These are phyloP conservation scores for Syzygium aqueum DNA, from an alignment of 345 rosid genomes.

Conservation along the genomic window DNA sequence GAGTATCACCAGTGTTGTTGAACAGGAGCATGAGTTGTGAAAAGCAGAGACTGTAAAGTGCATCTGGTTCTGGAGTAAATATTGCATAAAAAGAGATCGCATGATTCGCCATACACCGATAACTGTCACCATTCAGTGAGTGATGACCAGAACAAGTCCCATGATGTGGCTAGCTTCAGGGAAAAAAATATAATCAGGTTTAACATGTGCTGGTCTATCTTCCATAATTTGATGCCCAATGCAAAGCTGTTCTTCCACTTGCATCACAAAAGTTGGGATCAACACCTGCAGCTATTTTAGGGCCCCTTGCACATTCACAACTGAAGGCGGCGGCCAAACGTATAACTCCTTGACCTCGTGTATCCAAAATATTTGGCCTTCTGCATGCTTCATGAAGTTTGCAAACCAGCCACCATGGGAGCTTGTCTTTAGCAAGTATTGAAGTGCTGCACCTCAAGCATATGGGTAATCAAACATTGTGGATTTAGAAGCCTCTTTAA, in stretches of 20 bases:
- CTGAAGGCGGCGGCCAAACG: slow-evolving; percentile 56
- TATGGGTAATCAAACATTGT: not conserved
- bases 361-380: slow-evolving; percentile 36
- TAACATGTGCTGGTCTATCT: slow-evolving; percentile 14
- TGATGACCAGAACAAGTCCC: not conserved
- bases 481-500: not conserved
- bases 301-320: slow-evolving; percentile 46
- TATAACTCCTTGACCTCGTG: slow-evolving; percentile 45
- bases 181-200: not conserved
- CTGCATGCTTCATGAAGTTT: slow-evolving; percentile 41
- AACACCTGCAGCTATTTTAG: slow-evolving; percentile 38
- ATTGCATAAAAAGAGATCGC: not conserved
- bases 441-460: slow-evolving; percentile 26
- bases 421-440: slow-evolving; percentile 34
- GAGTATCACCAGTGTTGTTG: not conserved
- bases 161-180: not conserved
- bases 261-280: slow-evolving; percentile 48
- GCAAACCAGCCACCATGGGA: slow-evolving; percentile 37
- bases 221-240: slow-evolving; percentile 60
- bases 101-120: not conserved
- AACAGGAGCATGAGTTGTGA: not conserved
- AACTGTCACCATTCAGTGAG: not conserved
- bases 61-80: not conserved
- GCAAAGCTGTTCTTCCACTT: slow-evolving; percentile 44
- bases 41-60: not conserved